Evolutionary conservation across 2,329 filamentous ascomycete species (phyloP), one percentile per base, ranked within the genome.

Genomic region (Talaromyces sp.): DNA sequence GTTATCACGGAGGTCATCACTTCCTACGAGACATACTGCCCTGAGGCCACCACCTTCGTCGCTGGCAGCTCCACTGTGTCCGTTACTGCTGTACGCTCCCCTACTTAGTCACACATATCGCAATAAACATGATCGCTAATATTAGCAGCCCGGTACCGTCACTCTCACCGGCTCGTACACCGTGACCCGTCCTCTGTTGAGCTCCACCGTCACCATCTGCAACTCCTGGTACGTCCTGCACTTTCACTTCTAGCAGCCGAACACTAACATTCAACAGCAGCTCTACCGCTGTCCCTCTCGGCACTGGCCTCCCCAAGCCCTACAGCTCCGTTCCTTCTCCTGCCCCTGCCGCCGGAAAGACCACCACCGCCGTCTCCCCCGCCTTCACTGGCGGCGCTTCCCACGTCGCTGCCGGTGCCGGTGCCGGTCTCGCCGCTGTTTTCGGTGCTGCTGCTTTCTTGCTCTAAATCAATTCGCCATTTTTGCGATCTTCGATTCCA

Each of bases 111-210:
- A 13, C n/a, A 13, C 27, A 31, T 31, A 1, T 31, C 27, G 27
- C 5, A 10, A 35, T 13, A 22, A 22, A 11, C 7, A 33, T 43
- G 25, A 17, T 33, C 31, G 15, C 58, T 67, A 39, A 65, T 35
- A 3, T 58, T 9, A 22, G 19, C 6, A 87, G 85, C 79, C 88
- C 75, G 89, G 87, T 77, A 89, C 87, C 77, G 79, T 90, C 78
- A 90, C 88, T 81, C 86, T 90, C 83, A 86, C 86, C 84, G 90
- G 89, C 85, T 86, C 88, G 72, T 90, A 87, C 87, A 91, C 83
- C 57, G 81, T 87, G 70, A 84, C 82, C 61, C 78, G 81, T 73
- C 81, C 86, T 67, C 77, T 84, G 70, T 71, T 75, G 69, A 83
- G 83, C 63, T 75, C 87, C 68, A 86, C 83, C 71, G 82, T 89